Evolutionary conservation across 805 yeast species (phyloP), one percentile per base, ranked within the genome.

Genomic region (Ogataea nakhonphanomensis): DNA sequence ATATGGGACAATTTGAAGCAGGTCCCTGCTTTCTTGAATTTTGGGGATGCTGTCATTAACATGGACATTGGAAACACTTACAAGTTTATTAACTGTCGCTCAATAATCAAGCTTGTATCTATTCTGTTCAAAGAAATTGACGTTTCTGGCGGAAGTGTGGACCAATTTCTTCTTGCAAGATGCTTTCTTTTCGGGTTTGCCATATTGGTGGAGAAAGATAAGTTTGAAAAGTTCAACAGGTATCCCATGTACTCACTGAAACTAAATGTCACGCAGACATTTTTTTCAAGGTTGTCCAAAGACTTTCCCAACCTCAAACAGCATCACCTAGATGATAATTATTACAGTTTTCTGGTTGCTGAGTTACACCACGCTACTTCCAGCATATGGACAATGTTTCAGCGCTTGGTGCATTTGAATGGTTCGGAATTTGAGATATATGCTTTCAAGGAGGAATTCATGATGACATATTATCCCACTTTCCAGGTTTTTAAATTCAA

Each of bases 401-500:
- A 34, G 13, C 15, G 33, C 5, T 27, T 37, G 24, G 43, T 50
- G 8, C 13, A 27, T 7, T 34, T 35, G 11, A 35, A 34, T 11
- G 52, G 48, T 5, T 33, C 46, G 4, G 44, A 46, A 8, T 33
- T 30, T 12, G 46, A 44, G 17, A 27, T 27, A 27, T 35, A 17
- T 20, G 34, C 39, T 6, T 50, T 50, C 35, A 25, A 35, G 21
- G 43, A 43, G 11, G 13, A 38, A 4, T 44, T 44, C 26, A 35
- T 41, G 20, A 26, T 37, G 22, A 28, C 34, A 7, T 50, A 43
- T 29, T 50, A 39, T 35, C 52, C 52, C 9, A 17, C 27, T 1
- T 48, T 50, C 33, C 55, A 48, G 31, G 55, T 43, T 12, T 50
- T 48, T 42, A 50, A 50, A 31, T 48, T 39, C 37, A 50, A 50